Base-by-base conservation (phyloP, 148 eudicot genomes). In the Selenicereus undatus region DNA sequence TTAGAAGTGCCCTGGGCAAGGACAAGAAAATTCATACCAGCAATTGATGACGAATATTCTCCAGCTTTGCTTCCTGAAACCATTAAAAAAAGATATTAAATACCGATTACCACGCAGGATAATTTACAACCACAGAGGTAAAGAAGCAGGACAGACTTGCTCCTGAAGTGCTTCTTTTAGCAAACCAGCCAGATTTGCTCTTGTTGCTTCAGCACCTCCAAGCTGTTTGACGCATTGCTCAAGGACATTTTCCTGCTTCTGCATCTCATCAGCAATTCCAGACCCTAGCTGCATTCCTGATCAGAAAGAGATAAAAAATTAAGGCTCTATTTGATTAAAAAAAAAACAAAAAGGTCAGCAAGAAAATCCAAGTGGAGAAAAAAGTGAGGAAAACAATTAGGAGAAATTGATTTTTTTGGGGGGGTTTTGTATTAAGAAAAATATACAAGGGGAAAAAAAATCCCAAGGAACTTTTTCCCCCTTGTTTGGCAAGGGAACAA, bases 121-220 rank as follows among this genome's bases (percentile, higher is more conserved):
- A 64, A 50, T 11, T 16, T 32, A 21, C 27, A 74, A 35, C 68
- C 70, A 48, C 4, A 70, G 22, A 52, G 35, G 24, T 21, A 51
- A 78, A 24, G 14, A 42, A 69, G 24, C 18, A 20, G 35, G 30
- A 54, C 82, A 78, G 88, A 96, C 99, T 86, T 96, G 97, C 79
- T 93, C 98, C 73, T 84, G 85, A 81, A 93, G 88, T 75, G 98
- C 99, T 75, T 90, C 97, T 83, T 85, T 91, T 76, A 96, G 92
- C 86, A 90, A 88, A 76, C 91, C 90, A 84, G 88, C 87, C 86
- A 96, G 83, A 50, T 89, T 78, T 58, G 58, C 83, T 85, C 98
- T 87, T 65, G 87, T 84, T 79, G 89, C 85, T 88, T 91, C 95
- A 87, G 91, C 89, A 86, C 88, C 84, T 84, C 91, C 93, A 82